Percentiles rank a stretch among this genome's conserved stretches.
Evolutionary conservation across 129 eudicot species (phyloP).

Genomic region (Artemisia tridentata): DNA sequence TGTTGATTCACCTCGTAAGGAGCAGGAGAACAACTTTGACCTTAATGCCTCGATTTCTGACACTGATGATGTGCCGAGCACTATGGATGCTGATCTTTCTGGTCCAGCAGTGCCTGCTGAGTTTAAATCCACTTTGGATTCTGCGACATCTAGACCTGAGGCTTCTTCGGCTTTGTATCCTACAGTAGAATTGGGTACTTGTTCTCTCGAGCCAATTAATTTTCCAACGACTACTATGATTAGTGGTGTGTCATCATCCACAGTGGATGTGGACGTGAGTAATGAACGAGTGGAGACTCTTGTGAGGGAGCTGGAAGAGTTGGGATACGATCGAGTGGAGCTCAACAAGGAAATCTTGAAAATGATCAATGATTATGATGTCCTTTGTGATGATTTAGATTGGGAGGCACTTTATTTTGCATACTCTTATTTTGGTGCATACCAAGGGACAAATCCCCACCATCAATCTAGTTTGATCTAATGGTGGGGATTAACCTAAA

Average conservation of each 20-base stretch:
- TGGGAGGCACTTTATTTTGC: too few relatives aligned
- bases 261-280: neutral
- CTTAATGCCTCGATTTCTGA: conserved; percentile 48
- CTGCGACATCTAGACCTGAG: neutral
- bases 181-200: too few relatives aligned
- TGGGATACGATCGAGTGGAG: conserved; percentile 63
- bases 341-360: conserved; percentile 54
- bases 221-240: too few relatives aligned
- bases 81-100: neutral
- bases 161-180: too few relatives aligned
- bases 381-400: conserved; percentile 54
- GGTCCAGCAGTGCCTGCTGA: neutral
- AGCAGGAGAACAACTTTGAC: conserved; percentile 56
- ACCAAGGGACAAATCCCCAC: too few relatives aligned
- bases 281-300: conserved; percentile 41
- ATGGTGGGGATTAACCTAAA: too few relatives aligned
- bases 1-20: conserved; percentile 1
- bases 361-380: conserved; percentile 49
- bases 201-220: too few relatives aligned
- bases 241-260: conserved; percentile 10
- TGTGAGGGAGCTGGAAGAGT: conserved; percentile 49
- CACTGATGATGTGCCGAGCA: conserved; percentile 16
- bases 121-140: neutral
- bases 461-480: too few relatives aligned
- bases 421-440: too few relatives aligned